Evolutionary conservation across 73 alveolate species (phyloP).

Genomic region (Halteria grandinella): DNA sequence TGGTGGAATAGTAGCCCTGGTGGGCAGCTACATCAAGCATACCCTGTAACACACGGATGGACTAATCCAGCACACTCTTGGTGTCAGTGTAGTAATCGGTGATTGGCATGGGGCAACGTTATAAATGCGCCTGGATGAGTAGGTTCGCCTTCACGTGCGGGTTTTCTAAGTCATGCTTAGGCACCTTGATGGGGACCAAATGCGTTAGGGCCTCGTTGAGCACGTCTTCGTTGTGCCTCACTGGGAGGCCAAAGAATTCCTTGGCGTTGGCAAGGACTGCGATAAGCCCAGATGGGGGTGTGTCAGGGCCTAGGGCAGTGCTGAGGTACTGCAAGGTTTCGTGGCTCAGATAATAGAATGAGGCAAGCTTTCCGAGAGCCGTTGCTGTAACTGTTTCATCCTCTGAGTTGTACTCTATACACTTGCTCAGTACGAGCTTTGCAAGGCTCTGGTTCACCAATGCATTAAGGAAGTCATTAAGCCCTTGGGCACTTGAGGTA

Average conservation of each 20-base stretch:
- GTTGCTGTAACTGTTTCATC: slow-evolving; percentile 86
- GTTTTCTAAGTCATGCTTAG: slow-evolving; percentile 82
- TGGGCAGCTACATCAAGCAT: slow-evolving; percentile 96
- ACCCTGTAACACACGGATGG: slow-evolving; percentile 90
- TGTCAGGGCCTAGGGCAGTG: slow-evolving; percentile 69
- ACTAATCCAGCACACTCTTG: slow-evolving; percentile 93
- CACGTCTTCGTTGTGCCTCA: slow-evolving; percentile 98
- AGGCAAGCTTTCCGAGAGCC: slow-evolving; percentile 90
- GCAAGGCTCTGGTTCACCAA: slow-evolving; percentile 73
- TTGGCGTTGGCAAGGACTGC: slow-evolving; percentile 82
- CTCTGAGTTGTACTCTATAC: slow-evolving; percentile 83
- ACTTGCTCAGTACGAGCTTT: slow-evolving; percentile 84
- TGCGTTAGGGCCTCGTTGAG: slow-evolving; percentile 94
- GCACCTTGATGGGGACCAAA: slow-evolving; percentile 87
- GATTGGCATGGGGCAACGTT: slow-evolving; percentile 94
- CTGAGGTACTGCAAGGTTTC: slow-evolving; percentile 84
- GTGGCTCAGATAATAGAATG: slow-evolving; percentile 95
- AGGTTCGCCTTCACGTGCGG: slow-evolving; percentile 93
- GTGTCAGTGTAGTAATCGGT: slow-evolving; percentile 97
- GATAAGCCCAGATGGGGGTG: slow-evolving; percentile 72
- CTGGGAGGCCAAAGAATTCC: slow-evolving; percentile 97
- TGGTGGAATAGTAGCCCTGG: slow-evolving; percentile 85
- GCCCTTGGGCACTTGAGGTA: slow-evolving; percentile 59
- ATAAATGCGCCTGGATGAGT: slow-evolving; percentile 94
- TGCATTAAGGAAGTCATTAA: slow-evolving; percentile 65